Conservation (phyloP, 306 rosid genomes). For the Cucurbita moschata region DNA sequence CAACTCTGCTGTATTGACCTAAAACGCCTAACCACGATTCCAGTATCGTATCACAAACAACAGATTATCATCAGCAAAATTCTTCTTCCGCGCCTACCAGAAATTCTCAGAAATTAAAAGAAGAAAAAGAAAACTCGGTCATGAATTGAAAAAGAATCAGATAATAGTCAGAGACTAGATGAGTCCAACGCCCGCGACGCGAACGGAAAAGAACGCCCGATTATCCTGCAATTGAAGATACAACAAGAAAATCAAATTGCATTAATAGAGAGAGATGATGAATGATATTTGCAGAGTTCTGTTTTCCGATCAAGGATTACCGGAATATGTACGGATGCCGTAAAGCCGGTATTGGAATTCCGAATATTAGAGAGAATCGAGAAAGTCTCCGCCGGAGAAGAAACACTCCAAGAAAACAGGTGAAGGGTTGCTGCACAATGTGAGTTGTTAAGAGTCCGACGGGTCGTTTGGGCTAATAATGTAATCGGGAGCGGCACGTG, state of each 20-base stretch:
- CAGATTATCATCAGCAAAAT: not conserved
- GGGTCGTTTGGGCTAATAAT: conserved; percentile 31
- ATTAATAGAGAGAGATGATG: not conserved
- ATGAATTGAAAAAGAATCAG: not conserved
- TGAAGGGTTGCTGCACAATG: not conserved
- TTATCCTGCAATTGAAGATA: not conserved
- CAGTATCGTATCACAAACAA: not conserved
- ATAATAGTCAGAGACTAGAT: not conserved
- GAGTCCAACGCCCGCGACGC: not conserved
- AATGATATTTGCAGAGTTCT: conserved; percentile 2
- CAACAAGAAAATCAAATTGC: not conserved
- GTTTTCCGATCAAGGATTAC: not conserved
- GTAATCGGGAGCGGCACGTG: conserved; percentile 28
- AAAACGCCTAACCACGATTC: not conserved
- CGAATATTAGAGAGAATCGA: not conserved
- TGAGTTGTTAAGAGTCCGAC: conserved; percentile 27
- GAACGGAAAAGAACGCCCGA: not conserved
- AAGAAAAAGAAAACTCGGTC: not conserved
- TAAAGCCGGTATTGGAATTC: not conserved
- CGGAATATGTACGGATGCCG: not conserved
- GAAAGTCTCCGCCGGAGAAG: conserved; percentile 6
- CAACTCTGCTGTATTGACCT: not conserved
- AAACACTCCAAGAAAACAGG: conserved; percentile 7
- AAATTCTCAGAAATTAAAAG: not conserved
- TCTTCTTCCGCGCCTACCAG: not conserved